Evolutionary conservation across 1,284 basidiomycete species (phyloP).

Genomic region (Sparassis latifolia): DNA sequence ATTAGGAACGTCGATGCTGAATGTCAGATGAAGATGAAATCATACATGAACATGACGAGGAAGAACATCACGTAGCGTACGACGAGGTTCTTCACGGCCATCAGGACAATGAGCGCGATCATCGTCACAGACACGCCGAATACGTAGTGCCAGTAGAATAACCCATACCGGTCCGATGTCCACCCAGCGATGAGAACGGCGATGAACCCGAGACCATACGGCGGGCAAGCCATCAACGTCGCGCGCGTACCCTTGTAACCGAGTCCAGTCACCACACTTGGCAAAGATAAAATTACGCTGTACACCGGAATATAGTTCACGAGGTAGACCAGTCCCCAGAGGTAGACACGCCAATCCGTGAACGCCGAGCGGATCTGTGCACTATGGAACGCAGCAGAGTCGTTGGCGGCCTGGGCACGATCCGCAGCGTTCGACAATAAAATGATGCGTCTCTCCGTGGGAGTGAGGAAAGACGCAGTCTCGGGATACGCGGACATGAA

Average conservation of each 20-base stretch:
- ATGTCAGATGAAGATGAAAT: slow-evolving; percentile 1
- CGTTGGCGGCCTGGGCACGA: slow-evolving; percentile 21
- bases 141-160: slow-evolving; percentile 55
- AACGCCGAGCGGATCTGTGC: slow-evolving; percentile 25
- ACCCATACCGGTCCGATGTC: slow-evolving; percentile 29
- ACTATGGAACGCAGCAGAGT: slow-evolving; percentile 20
- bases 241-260: slow-evolving; percentile 25
- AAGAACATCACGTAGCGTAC: slow-evolving; percentile 29
- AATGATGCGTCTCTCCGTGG: slow-evolving; percentile 28
- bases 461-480: slow-evolving; percentile 28
- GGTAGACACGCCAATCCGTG: slow-evolving; percentile 39
- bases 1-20: too few species aligned
- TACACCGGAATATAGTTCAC: slow-evolving; percentile 27
- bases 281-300: slow-evolving; percentile 23
- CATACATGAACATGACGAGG: slow-evolving; percentile 29
- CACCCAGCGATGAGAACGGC: slow-evolving; percentile 20
- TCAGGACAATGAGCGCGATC: slow-evolving; percentile 58
- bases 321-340: slow-evolving; percentile 61
- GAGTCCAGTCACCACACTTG: slow-evolving; percentile 30
- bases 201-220: slow-evolving; percentile 23
- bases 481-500: slow-evolving; percentile 36
- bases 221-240: slow-evolving; percentile 28
- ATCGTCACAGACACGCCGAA: slow-evolving; percentile 45
- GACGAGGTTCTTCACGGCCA: slow-evolving; percentile 32
- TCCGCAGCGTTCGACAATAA: slow-evolving; percentile 30